phyloP scores from a whole-genome alignment of 495 filamentous ascomycete species.

The Daldinia decipiens region DNA sequence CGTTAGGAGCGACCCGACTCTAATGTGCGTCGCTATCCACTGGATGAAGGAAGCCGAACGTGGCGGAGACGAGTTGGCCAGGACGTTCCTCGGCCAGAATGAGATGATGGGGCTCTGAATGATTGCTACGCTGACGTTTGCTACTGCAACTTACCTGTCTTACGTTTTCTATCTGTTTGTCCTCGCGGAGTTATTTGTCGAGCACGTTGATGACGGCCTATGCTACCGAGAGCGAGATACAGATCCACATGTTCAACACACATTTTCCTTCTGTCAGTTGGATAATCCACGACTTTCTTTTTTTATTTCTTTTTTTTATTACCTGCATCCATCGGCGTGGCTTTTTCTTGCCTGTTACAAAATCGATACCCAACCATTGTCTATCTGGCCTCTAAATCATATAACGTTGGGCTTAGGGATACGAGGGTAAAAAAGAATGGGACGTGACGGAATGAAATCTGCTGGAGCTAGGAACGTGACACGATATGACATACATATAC shows the following conservation, averaged over 20 bases:
- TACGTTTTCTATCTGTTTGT: slow-evolving; percentile 43
- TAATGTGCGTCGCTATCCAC: slow-evolving; percentile 96
- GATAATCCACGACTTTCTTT: slow-evolving; percentile 29
- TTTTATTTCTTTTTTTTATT: neutral
- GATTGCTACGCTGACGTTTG: slow-evolving; percentile 40
- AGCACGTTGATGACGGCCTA: slow-evolving; percentile 16
- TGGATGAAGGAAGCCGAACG: slow-evolving; percentile 95
- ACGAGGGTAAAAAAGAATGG: slow-evolving; percentile 40
- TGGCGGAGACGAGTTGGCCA: slow-evolving; percentile 88
- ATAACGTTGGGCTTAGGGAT: slow-evolving; percentile 32
- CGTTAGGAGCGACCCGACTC: slow-evolving; percentile 80
- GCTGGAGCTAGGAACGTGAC: slow-evolving; percentile 35
- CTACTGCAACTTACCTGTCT: slow-evolving; percentile 27
- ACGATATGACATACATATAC: slow-evolving; percentile 8
- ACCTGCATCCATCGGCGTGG: slow-evolving; percentile 16
- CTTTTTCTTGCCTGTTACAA: slow-evolving; percentile 33
- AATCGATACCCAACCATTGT: slow-evolving; percentile 37
- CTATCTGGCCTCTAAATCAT: slow-evolving; percentile 27
- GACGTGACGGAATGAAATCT: slow-evolving; percentile 28
- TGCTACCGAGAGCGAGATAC: slow-evolving; percentile 32
- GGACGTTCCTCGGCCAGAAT: slow-evolving; percentile 81
- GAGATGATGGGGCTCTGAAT: slow-evolving; percentile 49
- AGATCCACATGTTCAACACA: slow-evolving; percentile 38
- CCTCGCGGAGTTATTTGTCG: slow-evolving; percentile 22
- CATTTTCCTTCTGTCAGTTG: slow-evolving; percentile 32